Evolutionary conservation across 2,329 filamentous ascomycete genomes (phyloP).

Genomic region (Aspergillus brunneoviolaceus): DNA sequence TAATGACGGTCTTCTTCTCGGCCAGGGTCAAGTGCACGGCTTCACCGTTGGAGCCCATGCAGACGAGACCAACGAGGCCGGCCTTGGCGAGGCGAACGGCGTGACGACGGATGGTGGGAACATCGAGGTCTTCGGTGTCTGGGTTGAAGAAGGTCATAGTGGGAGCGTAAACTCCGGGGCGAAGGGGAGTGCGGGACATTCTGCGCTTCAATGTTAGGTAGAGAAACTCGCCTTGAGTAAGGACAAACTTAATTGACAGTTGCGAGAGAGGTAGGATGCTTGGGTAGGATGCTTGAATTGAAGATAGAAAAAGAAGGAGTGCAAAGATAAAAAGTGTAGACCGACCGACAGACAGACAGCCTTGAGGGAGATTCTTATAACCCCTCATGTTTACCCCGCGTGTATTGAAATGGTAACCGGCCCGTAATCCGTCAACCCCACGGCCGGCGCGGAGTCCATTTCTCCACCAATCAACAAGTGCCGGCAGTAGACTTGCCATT

Average conservation of each 20-base stretch:
- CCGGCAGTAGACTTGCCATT: neutral
- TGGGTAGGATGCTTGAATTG: neutral
- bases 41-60: constrained; percentile 89
- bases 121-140: constrained; percentile 79
- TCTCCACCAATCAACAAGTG: neutral
- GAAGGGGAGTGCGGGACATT: constrained; percentile 58
- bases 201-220: constrained; percentile 10
- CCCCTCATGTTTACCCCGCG: constrained; percentile 10
- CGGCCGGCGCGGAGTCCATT: neutral
- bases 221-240: neutral
- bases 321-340: neutral
- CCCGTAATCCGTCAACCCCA: constrained; percentile 1
- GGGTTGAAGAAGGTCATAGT: constrained; percentile 90
- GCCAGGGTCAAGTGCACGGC: constrained; percentile 77
- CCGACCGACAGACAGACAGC: neutral
- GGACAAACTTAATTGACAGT: neutral
- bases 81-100: constrained; percentile 73
- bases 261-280: neutral
- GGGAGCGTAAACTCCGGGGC: constrained; percentile 81
- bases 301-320: too few relatives aligned
- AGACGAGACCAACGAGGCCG: constrained; percentile 77
- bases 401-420: constrained; percentile 1
- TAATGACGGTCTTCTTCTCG: constrained; percentile 73
- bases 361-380: neutral
- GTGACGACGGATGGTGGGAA: constrained; percentile 75